Evolutionary conservation across 2,329 filamentous ascomycete species (phyloP).

Genomic region (Cladorrhinum sp.): DNA sequence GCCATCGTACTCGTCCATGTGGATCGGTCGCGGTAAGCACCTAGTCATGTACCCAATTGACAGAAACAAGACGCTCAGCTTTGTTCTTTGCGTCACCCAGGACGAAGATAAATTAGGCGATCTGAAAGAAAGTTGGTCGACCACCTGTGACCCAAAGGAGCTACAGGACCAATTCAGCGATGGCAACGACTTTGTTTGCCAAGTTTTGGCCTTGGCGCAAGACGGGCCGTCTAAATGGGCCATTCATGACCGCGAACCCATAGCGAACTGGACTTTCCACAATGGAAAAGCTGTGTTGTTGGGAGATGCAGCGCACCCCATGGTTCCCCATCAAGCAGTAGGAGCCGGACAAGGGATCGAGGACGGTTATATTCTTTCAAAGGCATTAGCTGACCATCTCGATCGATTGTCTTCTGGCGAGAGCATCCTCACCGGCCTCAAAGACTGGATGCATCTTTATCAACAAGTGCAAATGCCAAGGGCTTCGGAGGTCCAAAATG

Average conservation of each 20-base stretch:
- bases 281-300: slow-evolving; percentile 39
- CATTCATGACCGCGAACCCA: slow-evolving; percentile 30
- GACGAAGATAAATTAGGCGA: slow-evolving; percentile 32
- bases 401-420: not conserved
- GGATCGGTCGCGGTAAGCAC: slow-evolving; percentile 36
- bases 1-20: slow-evolving; percentile 28
- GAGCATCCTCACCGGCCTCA: slow-evolving; percentile 16
- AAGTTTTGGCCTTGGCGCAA: slow-evolving; percentile 19
- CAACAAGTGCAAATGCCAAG: slow-evolving; percentile 34
- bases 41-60: slow-evolving; percentile 38
- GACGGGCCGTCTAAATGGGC: slow-evolving; percentile 27
- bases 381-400: slow-evolving; percentile 28
- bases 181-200: slow-evolving; percentile 19
- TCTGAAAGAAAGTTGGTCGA: slow-evolving; percentile 37
- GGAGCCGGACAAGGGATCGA: slow-evolving; percentile 45
- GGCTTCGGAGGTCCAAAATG: slow-evolving; percentile 33
- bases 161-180: slow-evolving; percentile 25
- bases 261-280: slow-evolving; percentile 22
- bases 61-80: slow-evolving; percentile 34
- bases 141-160: slow-evolving; percentile 26
- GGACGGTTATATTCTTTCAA: slow-evolving; percentile 34
- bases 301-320: slow-evolving; percentile 50
- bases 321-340: slow-evolving; percentile 44
- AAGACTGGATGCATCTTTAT: slow-evolving; percentile 32
- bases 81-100: slow-evolving; percentile 36